Conservation (phyloP, 2,329 filamentous ascomycete genomes). For the Pseudogymnoascus sp. region DNA sequence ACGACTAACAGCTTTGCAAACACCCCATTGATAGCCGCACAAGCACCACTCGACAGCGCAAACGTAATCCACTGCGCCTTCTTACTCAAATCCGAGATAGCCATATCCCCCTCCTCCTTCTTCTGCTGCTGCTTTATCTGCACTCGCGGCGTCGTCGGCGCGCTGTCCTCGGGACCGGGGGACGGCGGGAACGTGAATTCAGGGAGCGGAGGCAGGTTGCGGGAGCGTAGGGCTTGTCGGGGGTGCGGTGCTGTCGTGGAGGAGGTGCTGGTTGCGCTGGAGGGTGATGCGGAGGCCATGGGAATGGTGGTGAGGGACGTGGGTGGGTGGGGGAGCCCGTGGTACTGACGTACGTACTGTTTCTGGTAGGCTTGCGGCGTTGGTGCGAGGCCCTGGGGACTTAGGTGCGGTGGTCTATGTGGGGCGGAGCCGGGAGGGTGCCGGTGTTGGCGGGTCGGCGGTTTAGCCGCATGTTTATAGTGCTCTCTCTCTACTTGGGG, state of each 20-base stretch:
- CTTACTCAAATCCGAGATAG: conserved; percentile 26
- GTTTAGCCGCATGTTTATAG: not conserved
- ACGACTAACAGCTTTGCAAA: conserved; percentile 70
- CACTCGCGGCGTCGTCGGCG: not conserved
- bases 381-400: not conserved
- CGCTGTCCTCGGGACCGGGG: not conserved
- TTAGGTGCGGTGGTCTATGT: conserved; percentile 1
- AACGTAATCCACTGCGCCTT: conserved; percentile 56
- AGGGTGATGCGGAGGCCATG: conserved; percentile 74
- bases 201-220: not conserved
- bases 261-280: conserved; percentile 97
- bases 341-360: not conserved
- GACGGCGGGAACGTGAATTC: conserved; percentile 8
- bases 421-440: not conserved
- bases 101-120: conserved; percentile 13
- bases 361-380: not conserved
- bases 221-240: conserved; percentile 79
- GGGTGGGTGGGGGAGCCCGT: not conserved
- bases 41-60: conserved; percentile 66
- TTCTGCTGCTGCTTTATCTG: not conserved
- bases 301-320: conserved; percentile 49
- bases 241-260: conserved; percentile 88
- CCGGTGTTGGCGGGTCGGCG: conserved; percentile 4
- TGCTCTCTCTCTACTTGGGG: not conserved
- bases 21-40: conserved; percentile 73